phyloP scores from a whole-genome alignment of 2,329 filamentous ascomycete species.

The Penicillium sp. region DNA sequence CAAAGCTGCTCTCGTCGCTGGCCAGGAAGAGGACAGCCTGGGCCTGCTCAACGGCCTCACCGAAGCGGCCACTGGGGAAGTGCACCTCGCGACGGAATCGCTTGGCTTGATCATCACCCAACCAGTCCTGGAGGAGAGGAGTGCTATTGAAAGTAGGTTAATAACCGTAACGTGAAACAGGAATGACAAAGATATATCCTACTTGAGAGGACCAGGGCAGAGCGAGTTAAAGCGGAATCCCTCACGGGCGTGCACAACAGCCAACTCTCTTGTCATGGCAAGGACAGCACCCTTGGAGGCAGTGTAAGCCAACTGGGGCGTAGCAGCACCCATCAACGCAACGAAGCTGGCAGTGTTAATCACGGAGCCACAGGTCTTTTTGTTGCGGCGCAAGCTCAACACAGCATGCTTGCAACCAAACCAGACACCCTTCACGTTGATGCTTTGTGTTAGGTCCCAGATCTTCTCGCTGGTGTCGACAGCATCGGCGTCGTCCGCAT shows the following conservation, averaged over 20 bases:
- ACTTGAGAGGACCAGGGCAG: slow-evolving; percentile 87
- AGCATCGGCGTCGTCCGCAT: slow-evolving; percentile 76
- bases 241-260: slow-evolving; percentile 88
- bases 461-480: slow-evolving; percentile 83
- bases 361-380: slow-evolving; percentile 76
- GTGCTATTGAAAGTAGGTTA: slow-evolving; percentile 53
- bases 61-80: slow-evolving; percentile 84
- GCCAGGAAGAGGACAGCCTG: slow-evolving; percentile 66
- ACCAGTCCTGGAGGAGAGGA: slow-evolving; percentile 87
- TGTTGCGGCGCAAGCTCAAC: slow-evolving; percentile 73
- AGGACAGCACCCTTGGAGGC: slow-evolving; percentile 91
- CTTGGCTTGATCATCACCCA: slow-evolving; percentile 83
- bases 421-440: slow-evolving; percentile 99
- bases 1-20: slow-evolving; percentile 18
- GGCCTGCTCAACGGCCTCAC: slow-evolving; percentile 91
- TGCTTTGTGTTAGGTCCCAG: slow-evolving; percentile 90
- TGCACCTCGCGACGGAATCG: slow-evolving; percentile 80
- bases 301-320: slow-evolving; percentile 88
- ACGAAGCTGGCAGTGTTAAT: slow-evolving; percentile 94
- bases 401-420: slow-evolving; percentile 92
- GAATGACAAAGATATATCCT: slow-evolving; percentile 13
- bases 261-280: slow-evolving; percentile 84
- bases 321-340: slow-evolving; percentile 81
- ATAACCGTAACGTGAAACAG: not conserved
- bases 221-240: slow-evolving; percentile 87